Evolutionary conservation across 805 yeast genomes (phyloP).

Genomic region (Hagleromyces aurorensis): DNA sequence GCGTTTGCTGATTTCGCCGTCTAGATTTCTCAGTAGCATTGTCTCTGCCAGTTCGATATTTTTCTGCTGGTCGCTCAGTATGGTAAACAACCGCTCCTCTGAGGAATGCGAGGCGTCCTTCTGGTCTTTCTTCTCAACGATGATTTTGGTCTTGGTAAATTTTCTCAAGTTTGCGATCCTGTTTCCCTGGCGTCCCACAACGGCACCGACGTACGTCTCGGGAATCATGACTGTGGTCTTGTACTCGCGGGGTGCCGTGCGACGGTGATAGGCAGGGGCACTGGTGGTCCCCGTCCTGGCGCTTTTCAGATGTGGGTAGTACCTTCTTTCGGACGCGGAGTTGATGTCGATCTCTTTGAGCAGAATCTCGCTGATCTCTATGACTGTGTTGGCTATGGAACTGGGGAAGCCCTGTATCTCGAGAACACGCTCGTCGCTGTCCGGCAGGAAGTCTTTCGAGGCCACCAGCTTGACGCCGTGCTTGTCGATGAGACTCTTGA

Average conservation of each 20-base stretch:
- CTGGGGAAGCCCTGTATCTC: slow-evolving; percentile 78
- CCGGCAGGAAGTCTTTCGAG: slow-evolving; percentile 72
- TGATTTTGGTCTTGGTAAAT: slow-evolving; percentile 68
- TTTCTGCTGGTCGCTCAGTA: slow-evolving; percentile 44
- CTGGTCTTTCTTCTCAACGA: slow-evolving; percentile 61
- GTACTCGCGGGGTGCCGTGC: slow-evolving; percentile 12
- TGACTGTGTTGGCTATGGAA: slow-evolving; percentile 53
- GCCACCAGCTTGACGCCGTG: slow-evolving; percentile 77
- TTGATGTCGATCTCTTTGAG: slow-evolving; percentile 20
- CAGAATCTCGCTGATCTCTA: slow-evolving; percentile 37
- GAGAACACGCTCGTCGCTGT: slow-evolving; percentile 77
- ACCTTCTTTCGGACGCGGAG: slow-evolving; percentile 35
- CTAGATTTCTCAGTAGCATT: slow-evolving; percentile 48
- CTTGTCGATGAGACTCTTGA: slow-evolving; percentile 56
- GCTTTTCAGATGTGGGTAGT: slow-evolving; percentile 50
- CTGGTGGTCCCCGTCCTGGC: slow-evolving; percentile 11
- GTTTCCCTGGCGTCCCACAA: slow-evolving; percentile 79
- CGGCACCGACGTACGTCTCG: slow-evolving; percentile 78
- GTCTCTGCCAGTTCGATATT: slow-evolving; percentile 51
- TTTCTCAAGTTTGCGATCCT: slow-evolving; percentile 82
- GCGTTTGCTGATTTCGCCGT: slow-evolving; percentile 49
- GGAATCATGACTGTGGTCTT: slow-evolving; percentile 40
- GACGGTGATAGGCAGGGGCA: slow-evolving; percentile 3
- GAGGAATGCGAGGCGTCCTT: slow-evolving; percentile 32
- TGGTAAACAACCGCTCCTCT: slow-evolving; percentile 50